Percentiles rank a stretch among this genome's conserved stretches.
Conservation (phyloP, 2,329 filamentous ascomycete species). For the Paracorniculantispora psalliotae region DNA sequence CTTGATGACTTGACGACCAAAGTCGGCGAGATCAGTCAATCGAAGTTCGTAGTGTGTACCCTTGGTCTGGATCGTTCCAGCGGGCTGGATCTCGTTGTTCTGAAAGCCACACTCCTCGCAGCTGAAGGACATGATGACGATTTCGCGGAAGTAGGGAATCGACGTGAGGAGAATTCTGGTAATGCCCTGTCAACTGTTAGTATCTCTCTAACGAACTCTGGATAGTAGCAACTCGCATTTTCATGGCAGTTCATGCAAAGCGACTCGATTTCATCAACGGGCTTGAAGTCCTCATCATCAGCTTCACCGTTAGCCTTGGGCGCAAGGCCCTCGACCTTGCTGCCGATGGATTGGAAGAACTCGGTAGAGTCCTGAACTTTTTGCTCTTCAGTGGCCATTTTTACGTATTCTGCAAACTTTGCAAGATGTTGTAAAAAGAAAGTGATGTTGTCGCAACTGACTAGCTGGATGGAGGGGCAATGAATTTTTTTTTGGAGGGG, state of each 20-base stretch:
- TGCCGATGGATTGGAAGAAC: conserved; percentile 59
- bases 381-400: conserved; percentile 40
- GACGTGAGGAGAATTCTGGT: conserved; percentile 84
- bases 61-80: conserved; percentile 85
- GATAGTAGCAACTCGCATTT: conserved; percentile 50
- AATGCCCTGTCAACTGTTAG: conserved; percentile 54
- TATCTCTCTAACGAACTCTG: background rate
- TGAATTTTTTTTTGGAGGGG: conserved; percentile 23
- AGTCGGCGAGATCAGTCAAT: conserved; percentile 66
- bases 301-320: conserved; percentile 31
- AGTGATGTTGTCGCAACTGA: conserved; percentile 14
- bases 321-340: conserved; percentile 52
- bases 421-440: background rate
- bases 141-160: conserved; percentile 95
- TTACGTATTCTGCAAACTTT: background rate
- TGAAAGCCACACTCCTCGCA: conserved; percentile 85
- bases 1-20: conserved; percentile 86
- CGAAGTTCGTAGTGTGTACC: conserved; percentile 80
- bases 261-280: conserved; percentile 68
- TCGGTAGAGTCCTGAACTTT: conserved; percentile 39
- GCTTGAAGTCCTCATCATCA: conserved; percentile 44
- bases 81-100: conserved; percentile 92
- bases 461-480: conserved; percentile 11
- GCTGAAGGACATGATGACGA: conserved; percentile 94
- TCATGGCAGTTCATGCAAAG: conserved; percentile 83